phyloP scores from a whole-genome alignment of 345 rosid species.

The Salix purpurea region DNA sequence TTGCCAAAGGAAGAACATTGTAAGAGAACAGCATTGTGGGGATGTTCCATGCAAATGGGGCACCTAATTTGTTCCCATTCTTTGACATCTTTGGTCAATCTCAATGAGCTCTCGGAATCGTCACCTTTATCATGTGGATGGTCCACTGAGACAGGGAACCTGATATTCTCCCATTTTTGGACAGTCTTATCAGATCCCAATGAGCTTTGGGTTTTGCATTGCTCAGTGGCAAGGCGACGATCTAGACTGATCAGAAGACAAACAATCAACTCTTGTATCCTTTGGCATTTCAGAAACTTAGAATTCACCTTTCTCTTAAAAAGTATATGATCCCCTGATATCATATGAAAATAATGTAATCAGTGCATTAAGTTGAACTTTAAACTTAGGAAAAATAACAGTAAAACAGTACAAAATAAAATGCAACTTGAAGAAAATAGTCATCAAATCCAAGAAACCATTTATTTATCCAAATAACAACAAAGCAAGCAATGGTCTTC shows the following conservation, averaged over 20 bases:
- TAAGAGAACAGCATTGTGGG: constrained; percentile 67
- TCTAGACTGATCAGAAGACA: constrained; percentile 19
- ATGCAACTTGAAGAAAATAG: neutral
- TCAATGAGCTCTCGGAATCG: neutral
- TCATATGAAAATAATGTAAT: neutral
- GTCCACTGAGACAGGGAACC: neutral
- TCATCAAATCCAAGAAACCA: neutral
- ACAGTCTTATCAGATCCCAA: constrained; percentile 8
- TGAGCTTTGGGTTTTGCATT: constrained; percentile 14
- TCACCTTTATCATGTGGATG: neutral
- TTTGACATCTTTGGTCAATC: constrained; percentile 25
- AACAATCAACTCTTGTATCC: constrained; percentile 36
- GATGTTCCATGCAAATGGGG: constrained; percentile 71
- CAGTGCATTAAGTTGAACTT: neutral
- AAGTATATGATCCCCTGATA: neutral
- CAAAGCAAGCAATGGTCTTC: neutral
- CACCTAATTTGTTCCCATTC: constrained; percentile 69
- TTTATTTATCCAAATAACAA: neutral
- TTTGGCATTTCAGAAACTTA: constrained; percentile 36
- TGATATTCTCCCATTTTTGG: neutral
- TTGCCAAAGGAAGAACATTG: constrained; percentile 50
- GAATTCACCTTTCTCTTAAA: neutral
- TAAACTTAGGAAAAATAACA: neutral
- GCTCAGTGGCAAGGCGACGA: constrained; percentile 8
- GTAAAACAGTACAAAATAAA: neutral